Percentiles rank a stretch among this genome's conserved stretches.
These are phyloP conservation scores for Setomelanomma holmii DNA, from an alignment of 2,329 filamentous ascomycete genomes.

Conservation along the genomic window DNA sequence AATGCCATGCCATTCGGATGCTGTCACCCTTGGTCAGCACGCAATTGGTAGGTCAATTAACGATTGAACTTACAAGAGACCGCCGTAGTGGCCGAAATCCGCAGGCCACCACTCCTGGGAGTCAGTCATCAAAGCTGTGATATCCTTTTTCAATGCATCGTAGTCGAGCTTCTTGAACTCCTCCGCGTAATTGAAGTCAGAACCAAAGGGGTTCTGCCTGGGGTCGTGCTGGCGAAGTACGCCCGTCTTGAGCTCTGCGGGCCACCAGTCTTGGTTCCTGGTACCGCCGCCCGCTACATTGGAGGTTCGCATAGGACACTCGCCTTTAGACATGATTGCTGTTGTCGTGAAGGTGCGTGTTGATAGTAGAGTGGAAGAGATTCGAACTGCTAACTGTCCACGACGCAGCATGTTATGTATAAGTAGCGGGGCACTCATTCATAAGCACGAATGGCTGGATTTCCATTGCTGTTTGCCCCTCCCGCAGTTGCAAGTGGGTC, in stretches of 20 bases:
- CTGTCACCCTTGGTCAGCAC: constrained; percentile 17
- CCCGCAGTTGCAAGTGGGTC: constrained; percentile 24
- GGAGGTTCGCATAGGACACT: constrained; percentile 45
- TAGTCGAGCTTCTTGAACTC: constrained; percentile 78
- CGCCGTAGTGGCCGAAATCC: constrained; percentile 82
- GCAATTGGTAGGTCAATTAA: not conserved
- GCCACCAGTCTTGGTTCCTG: constrained; percentile 77
- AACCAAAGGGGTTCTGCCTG: constrained; percentile 67
- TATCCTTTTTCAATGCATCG: constrained; percentile 74
- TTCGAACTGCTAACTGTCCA: constrained; percentile 10
- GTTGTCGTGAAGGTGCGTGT: constrained; percentile 19
- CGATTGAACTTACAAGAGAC: constrained; percentile 63
- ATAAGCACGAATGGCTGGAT: constrained; percentile 38
- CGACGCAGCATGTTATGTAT: constrained; percentile 21
- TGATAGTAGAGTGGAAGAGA: constrained; percentile 7
- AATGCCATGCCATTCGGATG: constrained; percentile 83
- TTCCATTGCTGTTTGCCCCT: constrained; percentile 32
- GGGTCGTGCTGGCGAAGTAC: constrained; percentile 75
- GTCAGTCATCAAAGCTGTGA: constrained; percentile 75
- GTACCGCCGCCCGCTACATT: constrained; percentile 67
- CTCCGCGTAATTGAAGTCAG: constrained; percentile 74
- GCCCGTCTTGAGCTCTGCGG: constrained; percentile 70
- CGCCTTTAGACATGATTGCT: constrained; percentile 41
- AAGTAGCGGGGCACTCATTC: constrained; percentile 34
- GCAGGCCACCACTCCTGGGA: constrained; percentile 84